Evolutionary conservation across 2,329 filamentous ascomycete species (phyloP).

Genomic region (Diaporthe batatas): DNA sequence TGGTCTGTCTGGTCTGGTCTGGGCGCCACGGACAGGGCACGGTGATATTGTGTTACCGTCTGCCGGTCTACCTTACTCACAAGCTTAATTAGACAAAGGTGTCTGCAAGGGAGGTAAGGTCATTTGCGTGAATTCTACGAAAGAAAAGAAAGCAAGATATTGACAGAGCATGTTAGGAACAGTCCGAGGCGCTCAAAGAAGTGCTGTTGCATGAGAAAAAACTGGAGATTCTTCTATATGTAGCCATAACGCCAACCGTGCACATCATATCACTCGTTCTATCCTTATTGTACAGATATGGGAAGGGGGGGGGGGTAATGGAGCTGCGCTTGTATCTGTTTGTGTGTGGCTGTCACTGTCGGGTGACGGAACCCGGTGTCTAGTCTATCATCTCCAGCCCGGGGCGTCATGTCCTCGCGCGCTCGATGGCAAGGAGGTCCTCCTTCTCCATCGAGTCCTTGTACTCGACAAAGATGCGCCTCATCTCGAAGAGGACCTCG

Average conservation of each 20-base stretch:
- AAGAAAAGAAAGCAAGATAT: too few relatives aligned
- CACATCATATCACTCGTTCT: neutral
- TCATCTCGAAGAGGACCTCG: slow-evolving; percentile 89
- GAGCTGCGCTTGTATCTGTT: neutral
- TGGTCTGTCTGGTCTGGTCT: too few relatives aligned
- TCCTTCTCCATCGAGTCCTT: slow-evolving; percentile 47
- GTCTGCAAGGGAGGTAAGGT: too few relatives aligned
- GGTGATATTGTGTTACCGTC: too few relatives aligned
- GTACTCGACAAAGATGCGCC: slow-evolving; percentile 77
- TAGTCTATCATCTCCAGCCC: neutral
- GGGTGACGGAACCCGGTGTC: too few relatives aligned
- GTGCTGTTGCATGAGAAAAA: neutral
- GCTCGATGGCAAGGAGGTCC: slow-evolving; percentile 11
- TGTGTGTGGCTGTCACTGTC: neutral
- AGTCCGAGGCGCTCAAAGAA: neutral
- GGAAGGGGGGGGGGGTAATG: neutral
- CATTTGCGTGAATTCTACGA: too few relatives aligned
- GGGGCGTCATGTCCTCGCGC: slow-evolving; percentile 22
- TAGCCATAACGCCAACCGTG: slow-evolving; percentile 5
- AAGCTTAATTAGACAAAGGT: too few relatives aligned
- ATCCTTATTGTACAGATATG: neutral
- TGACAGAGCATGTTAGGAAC: neutral
- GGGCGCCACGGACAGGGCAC: too few relatives aligned
- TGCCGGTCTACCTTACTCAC: too few relatives aligned
- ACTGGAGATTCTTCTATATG: slow-evolving; percentile 24